Evolutionary conservation across 2,329 filamentous ascomycete genomes (phyloP), one percentile per base, ranked within the genome.

Genomic region (Huntiella savannae): DNA sequence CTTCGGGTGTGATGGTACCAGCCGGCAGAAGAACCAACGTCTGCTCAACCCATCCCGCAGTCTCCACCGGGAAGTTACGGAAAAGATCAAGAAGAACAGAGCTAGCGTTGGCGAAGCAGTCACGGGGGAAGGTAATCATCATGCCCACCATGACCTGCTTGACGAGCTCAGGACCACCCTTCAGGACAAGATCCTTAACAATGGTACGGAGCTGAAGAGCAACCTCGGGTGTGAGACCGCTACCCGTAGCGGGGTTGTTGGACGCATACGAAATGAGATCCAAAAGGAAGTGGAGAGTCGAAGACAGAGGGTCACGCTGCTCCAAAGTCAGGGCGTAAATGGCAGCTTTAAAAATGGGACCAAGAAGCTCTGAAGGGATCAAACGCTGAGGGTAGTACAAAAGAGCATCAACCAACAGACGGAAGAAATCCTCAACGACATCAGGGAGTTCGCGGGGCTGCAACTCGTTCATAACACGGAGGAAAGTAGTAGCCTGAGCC

Each of bases 41-140:
- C 15, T 69, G 71, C 52, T 85, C 77, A 16, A 95, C 78, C 87
- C 91, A 96, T 4, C 67, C 61, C 1, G 82, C 77, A 11, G 86
- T 84, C 57, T 91, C 73, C 46, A 75, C 68, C 0, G 91, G 91
- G 57, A 92, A 68, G 36, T 96, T 66, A 59, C 94, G 81, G 58
- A 98, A 94, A 52, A 96, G 69, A 3, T 80, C 79, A 50, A 98
- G 75, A 45, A 98, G 65, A n/a, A 94, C 84, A 4, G 86, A 87
- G 42, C 85, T 94, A 12, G 86, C 87, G 58, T 98, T 91, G 0
- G 87, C 79, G 57, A 96, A 93, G 63, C 87, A 95, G 60, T 96
- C 91, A 38, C 83, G 76, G 0, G 91, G 92, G 64, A 98, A 98
- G 0, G 82, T 92, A 60, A 95, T 95, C 88, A 98, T 96, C 87